Conservation (phyloP, 2,329 filamentous ascomycete genomes). For the Alternaria sp. region DNA sequence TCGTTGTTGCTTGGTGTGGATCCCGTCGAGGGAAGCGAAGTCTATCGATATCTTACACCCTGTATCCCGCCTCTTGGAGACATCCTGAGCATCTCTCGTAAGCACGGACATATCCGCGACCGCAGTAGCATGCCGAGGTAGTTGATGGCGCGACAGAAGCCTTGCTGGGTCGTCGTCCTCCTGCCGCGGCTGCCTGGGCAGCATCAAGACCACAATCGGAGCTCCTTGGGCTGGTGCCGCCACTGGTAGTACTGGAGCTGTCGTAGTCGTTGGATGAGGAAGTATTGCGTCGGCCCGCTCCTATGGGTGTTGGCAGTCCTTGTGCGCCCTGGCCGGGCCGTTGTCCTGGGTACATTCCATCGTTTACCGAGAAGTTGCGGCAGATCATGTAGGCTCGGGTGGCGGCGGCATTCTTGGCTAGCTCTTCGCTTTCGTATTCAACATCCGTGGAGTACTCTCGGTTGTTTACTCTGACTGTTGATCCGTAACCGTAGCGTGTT, state of each 20-base stretch:
- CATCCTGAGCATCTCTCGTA: conserved; percentile 54
- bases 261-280: conserved; percentile 58
- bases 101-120: conserved; percentile 47
- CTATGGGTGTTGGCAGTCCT: conserved; percentile 69
- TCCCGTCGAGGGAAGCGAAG: not conserved
- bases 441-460: conserved; percentile 94
- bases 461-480: conserved; percentile 92
- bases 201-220: conserved; percentile 54
- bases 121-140: conserved; percentile 43
- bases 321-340: conserved; percentile 64
- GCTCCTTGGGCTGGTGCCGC: conserved; percentile 62
- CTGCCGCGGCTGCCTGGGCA: conserved; percentile 19
- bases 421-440: conserved; percentile 78
- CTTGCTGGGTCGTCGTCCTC: conserved; percentile 44
- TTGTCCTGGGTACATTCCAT: conserved; percentile 77
- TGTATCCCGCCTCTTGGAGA: conserved; percentile 51
- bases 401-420: conserved; percentile 91
- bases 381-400: conserved; percentile 98
- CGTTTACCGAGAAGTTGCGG: conserved; percentile 95
- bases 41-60: conserved; percentile 14
- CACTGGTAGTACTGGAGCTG: conserved; percentile 59
- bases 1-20: conserved; percentile 9
- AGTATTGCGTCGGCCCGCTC: conserved; percentile 62
- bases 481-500: conserved; percentile 78
- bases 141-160: conserved; percentile 36